Conservation (phyloP, 768 basidiomycete genomes). For the Candolleomyces efflorescens region DNA sequence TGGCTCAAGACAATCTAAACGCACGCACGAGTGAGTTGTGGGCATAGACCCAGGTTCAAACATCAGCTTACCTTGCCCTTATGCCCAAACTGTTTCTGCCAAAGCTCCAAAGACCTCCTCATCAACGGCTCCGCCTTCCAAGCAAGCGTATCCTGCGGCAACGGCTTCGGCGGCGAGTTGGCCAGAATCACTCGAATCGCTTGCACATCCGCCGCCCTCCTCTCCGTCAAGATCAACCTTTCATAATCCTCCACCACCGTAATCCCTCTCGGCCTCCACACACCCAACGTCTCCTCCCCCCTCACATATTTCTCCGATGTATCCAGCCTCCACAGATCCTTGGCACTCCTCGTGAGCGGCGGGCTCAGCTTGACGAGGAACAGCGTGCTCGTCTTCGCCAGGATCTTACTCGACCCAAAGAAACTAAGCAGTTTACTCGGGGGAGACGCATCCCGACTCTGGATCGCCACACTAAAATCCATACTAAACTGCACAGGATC, state of each 20-base stretch:
- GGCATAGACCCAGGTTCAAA: too few relatives aligned
- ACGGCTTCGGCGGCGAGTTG: conserved; percentile 44
- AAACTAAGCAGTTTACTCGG: conserved; percentile 76
- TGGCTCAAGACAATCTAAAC: conserved; percentile 75
- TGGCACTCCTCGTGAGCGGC: conserved; percentile 78
- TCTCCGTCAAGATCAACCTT: conserved; percentile 66
- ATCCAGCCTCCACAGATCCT: conserved; percentile 92
- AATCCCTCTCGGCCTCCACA: conserved; percentile 87
- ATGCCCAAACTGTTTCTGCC: conserved; percentile 82
- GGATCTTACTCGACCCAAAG: conserved; percentile 72
- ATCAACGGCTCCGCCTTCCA: conserved; percentile 70
- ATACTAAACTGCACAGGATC: conserved; percentile 87
- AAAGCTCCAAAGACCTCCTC: conserved; percentile 64
- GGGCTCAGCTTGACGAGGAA: conserved; percentile 82
- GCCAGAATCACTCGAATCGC: conserved; percentile 77
- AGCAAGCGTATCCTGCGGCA: conserved; percentile 47
- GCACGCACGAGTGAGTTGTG: too few relatives aligned
- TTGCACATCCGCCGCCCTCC: conserved; percentile 83
- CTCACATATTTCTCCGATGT: conserved; percentile 93
- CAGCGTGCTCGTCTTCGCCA: conserved; percentile 76
- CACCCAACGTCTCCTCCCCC: conserved; percentile 79
- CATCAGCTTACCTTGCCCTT: conserved; percentile 77
- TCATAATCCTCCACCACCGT: conserved; percentile 85
- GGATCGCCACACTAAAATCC: conserved; percentile 83
- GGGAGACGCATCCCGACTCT: conserved; percentile 78